A percentile compares a stretch with the other conserved stretches of the same genome.
Conservation (phyloP, 495 filamentous ascomycete genomes). For the Penicillium parvum region DNA sequence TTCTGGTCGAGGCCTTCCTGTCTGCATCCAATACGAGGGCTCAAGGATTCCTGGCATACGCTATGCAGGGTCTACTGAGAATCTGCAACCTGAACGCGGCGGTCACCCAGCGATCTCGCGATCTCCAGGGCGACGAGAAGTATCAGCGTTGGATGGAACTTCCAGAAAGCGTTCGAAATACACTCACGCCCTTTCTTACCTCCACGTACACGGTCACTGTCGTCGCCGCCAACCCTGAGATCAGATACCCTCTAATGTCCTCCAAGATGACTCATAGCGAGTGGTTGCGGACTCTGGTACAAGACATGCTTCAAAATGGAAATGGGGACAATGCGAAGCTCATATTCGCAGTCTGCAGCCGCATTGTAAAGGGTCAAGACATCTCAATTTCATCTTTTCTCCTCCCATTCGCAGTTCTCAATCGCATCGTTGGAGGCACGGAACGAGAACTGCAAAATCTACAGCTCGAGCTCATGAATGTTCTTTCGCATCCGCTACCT, state of each 20-base stretch:
- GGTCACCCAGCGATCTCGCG: conserved; percentile 50
- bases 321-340: conserved; percentile 63
- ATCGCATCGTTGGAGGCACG: conserved; percentile 67
- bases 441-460: conserved; percentile 63
- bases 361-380: conserved; percentile 78
- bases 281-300: conserved; percentile 77
- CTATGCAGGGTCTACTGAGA: conserved; percentile 86
- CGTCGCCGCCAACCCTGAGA: conserved; percentile 44
- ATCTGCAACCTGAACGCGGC: conserved; percentile 61
- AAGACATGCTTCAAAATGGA: conserved; percentile 72
- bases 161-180: conserved; percentile 68
- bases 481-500: conserved; percentile 60
- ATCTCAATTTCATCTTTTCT: conserved; percentile 79
- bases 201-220: conserved; percentile 74
- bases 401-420: conserved; percentile 76
- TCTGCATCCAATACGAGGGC: conserved; percentile 79
- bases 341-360: conserved; percentile 74
- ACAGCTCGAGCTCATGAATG: conserved; percentile 61
- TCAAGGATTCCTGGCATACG: conserved; percentile 86
- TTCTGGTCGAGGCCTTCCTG: conserved; percentile 85
- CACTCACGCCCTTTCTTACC: conserved; percentile 74
- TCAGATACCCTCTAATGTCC: conserved; percentile 73
- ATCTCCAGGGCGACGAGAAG: conserved; percentile 48
- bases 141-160: conserved; percentile 72
- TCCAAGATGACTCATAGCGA: conserved; percentile 57